phyloP scores from a whole-genome alignment of 441 rosid genomes.

The Omphalea diandra region DNA sequence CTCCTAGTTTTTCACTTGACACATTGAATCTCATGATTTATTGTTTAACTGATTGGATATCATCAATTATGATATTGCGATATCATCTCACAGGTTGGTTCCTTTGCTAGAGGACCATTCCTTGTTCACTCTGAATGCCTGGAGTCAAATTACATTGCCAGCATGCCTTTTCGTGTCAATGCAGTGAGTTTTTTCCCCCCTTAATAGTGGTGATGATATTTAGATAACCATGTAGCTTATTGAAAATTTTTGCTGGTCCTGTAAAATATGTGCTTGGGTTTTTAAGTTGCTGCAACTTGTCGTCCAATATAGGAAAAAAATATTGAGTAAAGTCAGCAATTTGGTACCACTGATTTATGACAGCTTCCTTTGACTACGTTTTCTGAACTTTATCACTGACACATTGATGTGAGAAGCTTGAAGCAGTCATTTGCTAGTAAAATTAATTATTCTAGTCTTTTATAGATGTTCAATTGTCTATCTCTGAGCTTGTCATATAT shows the following conservation, averaged over 20 bases:
- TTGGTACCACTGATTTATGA: background rate
- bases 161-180: conserved; percentile 92
- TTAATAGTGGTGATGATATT: background rate
- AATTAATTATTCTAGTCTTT: background rate
- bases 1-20: conserved; percentile 25
- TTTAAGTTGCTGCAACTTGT: background rate
- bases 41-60: background rate
- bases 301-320: background rate
- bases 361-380: background rate
- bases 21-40: conserved; percentile 8
- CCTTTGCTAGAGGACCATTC: conserved; percentile 90
- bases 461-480: background rate
- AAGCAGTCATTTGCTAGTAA: background rate
- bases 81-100: conserved; percentile 60
- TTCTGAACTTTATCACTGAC: background rate
- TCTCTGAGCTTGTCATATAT: background rate
- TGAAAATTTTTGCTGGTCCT: background rate
- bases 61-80: conserved; percentile 1
- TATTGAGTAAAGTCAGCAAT: background rate
- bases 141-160: conserved; percentile 81
- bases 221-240: background rate
- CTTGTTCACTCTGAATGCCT: conserved; percentile 89
- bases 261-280: background rate
- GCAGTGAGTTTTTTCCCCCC: conserved; percentile 59
- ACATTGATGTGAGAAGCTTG: background rate